Percentiles rank a stretch among this genome's conserved stretches.
Evolutionary conservation across 257 asterid genomes (phyloP).

Genomic region (Cynanchum wilfordii): DNA sequence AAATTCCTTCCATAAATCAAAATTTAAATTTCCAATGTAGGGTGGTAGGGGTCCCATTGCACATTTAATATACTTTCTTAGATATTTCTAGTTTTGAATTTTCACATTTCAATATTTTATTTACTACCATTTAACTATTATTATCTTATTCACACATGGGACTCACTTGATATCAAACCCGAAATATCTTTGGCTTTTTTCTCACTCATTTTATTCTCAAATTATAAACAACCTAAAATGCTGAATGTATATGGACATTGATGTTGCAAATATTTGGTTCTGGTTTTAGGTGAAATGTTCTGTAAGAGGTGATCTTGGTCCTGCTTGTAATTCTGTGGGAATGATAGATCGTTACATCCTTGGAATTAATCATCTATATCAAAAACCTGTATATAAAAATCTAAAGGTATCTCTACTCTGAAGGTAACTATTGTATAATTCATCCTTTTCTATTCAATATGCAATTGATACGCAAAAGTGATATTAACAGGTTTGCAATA

Average conservation of each 20-base stretch:
- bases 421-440: slow-evolving; percentile 14
- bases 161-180: neutral
- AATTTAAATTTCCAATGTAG: too few species aligned
- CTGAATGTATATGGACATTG: neutral
- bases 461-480: slow-evolving; percentile 10
- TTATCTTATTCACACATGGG: neutral
- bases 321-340: slow-evolving; percentile 85
- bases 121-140: too few species aligned
- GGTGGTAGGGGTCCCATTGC: too few species aligned
- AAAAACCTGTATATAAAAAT: slow-evolving; percentile 69
- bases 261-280: slow-evolving; percentile 1
- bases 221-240: neutral
- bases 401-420: slow-evolving; percentile 46
- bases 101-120: neutral
- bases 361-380: slow-evolving; percentile 65
- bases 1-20: too few species aligned
- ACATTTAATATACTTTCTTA: too few species aligned
- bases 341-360: slow-evolving; percentile 74
- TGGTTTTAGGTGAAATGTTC: slow-evolving; percentile 66
- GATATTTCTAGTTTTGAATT: too few species aligned
- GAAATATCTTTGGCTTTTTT: too few species aligned
- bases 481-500: slow-evolving; percentile 52
- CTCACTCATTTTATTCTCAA: neutral
- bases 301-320: slow-evolving; percentile 75
- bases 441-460: slow-evolving; percentile 16